phyloP scores from a whole-genome alignment of 2,329 filamentous ascomycete species.

The Ascochyta pisi region DNA sequence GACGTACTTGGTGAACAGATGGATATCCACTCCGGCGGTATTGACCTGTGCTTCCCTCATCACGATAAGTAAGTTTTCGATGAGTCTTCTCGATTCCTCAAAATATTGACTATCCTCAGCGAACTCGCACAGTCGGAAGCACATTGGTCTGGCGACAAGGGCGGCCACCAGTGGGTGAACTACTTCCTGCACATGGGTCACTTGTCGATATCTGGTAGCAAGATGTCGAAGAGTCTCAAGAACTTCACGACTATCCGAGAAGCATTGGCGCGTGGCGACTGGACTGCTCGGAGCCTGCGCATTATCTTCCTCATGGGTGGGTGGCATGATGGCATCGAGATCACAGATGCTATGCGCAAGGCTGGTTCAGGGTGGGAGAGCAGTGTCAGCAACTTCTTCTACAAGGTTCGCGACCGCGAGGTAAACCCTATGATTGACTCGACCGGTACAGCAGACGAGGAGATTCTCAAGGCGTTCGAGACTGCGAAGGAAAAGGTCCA shows the following conservation, averaged over 20 bases:
- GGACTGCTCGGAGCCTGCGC: constrained; percentile 79
- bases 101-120: constrained; percentile 17
- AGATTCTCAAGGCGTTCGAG: constrained; percentile 59
- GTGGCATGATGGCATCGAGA: constrained; percentile 92
- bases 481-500: constrained; percentile 65
- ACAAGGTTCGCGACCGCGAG: constrained; percentile 62
- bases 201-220: constrained; percentile 83
- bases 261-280: constrained; percentile 71
- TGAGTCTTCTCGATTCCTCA: background rate
- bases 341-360: constrained; percentile 80
- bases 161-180: constrained; percentile 79
- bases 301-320: constrained; percentile 86
- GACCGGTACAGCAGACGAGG: constrained; percentile 45
- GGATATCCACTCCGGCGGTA: constrained; percentile 92
- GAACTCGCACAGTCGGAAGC: constrained; percentile 90
- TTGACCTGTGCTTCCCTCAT: constrained; percentile 88
- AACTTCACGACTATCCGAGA: constrained; percentile 95
- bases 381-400: constrained; percentile 74
- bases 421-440: constrained; percentile 42
- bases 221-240: constrained; percentile 96
- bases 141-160: constrained; percentile 65
- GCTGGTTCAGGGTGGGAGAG: constrained; percentile 81
- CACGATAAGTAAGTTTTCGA: constrained; percentile 62
- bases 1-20: constrained; percentile 83
- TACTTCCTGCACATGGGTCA: constrained; percentile 98